These are phyloP conservation scores for Botrytis porri DNA, from an alignment of 2,329 filamentous ascomycete genomes.

Conservation along the genomic window DNA sequence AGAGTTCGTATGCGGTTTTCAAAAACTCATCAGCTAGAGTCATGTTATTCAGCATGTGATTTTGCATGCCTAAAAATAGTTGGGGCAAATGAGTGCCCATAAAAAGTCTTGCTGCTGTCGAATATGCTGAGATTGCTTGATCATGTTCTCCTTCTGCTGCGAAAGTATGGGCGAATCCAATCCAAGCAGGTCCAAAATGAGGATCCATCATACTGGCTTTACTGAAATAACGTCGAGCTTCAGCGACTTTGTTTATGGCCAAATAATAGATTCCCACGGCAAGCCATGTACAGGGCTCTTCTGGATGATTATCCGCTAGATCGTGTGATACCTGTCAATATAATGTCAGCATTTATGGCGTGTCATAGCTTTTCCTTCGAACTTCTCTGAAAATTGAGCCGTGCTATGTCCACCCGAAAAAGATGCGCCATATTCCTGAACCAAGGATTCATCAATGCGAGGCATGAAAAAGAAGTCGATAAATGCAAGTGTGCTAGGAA, in stretches of 20 bases:
- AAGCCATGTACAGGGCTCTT: conserved; percentile 89
- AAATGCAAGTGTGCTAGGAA: not conserved
- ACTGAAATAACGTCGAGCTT: conserved; percentile 92
- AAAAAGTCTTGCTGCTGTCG: conserved; percentile 88
- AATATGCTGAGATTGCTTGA: conserved; percentile 96
- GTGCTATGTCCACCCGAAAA: too few species aligned
- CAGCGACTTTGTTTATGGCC: conserved; percentile 81
- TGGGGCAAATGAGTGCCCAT: conserved; percentile 96
- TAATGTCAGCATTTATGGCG: not conserved
- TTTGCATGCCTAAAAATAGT: conserved; percentile 97
- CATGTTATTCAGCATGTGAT: conserved; percentile 94
- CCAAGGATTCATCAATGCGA: not conserved
- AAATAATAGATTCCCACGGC: conserved; percentile 96
- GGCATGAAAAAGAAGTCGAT: not conserved
- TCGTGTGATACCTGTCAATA: conserved; percentile 67
- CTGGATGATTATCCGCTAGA: conserved; percentile 84
- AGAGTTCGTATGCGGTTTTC: conserved; percentile 80
- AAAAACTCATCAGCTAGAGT: conserved; percentile 91
- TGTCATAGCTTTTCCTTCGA: not conserved
- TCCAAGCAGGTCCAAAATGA: conserved; percentile 96
- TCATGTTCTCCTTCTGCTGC: conserved; percentile 97
- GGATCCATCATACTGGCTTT: conserved; percentile 98
- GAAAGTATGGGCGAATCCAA: conserved; percentile 97
- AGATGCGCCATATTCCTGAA: not conserved
- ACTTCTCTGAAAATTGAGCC: not conserved